A percentile compares a stretch with the other conserved stretches of the same genome.
These are phyloP conservation scores for Polytrichum commune DNA, from an alignment of 225 moss, liverwort and hornwort species.

Conservation along the genomic window DNA sequence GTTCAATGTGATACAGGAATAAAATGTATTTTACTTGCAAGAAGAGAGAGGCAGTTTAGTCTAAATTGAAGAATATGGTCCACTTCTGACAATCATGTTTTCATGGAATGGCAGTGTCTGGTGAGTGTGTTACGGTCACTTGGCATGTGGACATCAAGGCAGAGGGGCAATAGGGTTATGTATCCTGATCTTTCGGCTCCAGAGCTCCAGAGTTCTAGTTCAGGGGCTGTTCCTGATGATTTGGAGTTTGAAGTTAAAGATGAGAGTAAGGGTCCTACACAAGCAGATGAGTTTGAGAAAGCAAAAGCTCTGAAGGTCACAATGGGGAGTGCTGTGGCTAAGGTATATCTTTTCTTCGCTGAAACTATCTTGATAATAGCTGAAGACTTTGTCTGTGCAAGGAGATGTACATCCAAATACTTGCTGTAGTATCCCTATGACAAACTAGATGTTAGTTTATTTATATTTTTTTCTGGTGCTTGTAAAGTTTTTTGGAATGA, in stretches of 20 bases:
- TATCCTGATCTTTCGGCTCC: conserved; percentile 38
- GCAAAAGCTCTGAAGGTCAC: conserved; percentile 94
- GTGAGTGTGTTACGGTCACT: conserved; percentile 93
- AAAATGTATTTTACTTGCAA: no score
- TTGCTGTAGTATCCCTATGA: no score
- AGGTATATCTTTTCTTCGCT: conserved; percentile 46
- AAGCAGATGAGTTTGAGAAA: conserved; percentile 92
- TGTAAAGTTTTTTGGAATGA: no score
- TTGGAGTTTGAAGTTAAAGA: conserved; percentile 71
- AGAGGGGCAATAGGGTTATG: conserved; percentile 54
- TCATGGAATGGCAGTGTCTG: conserved; percentile 62
- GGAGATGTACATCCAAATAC: no score
- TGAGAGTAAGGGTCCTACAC: conserved; percentile 66
- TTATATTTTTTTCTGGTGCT: no score
- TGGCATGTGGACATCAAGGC: conserved; percentile 72
- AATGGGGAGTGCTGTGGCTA: conserved; percentile 82
- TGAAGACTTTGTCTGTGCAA: no score
- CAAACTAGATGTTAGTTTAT: no score
- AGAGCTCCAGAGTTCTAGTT: conserved; percentile 21
- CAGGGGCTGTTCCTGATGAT: conserved; percentile 25
- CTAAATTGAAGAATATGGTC: not conserved
- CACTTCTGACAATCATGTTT: not conserved
- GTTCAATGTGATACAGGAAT: no score
- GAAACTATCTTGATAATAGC: no score
- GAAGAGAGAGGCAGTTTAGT: no score